phyloP scores from a whole-genome alignment of 2,329 filamentous ascomycete genomes.

The Colletotrichum karsti region DNA sequence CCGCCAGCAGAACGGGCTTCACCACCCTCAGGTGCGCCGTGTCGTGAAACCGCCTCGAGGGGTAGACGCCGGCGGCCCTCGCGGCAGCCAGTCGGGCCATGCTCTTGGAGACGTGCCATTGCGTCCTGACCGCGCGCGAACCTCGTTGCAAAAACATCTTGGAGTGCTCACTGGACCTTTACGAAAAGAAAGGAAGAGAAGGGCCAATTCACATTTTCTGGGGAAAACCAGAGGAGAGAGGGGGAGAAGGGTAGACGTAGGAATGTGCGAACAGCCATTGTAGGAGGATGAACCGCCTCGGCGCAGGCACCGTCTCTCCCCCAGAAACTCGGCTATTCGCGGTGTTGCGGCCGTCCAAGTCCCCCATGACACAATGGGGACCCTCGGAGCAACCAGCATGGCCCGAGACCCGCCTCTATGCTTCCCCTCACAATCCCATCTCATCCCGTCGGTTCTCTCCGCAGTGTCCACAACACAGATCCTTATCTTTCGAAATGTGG shows the following conservation, averaged over 20 bases:
- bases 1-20: slow-evolving; percentile 83
- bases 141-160: slow-evolving; percentile 65
- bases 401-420: slow-evolving; percentile 15
- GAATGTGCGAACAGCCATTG: slow-evolving; percentile 25
- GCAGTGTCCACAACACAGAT: slow-evolving; percentile 15
- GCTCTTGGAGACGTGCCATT: slow-evolving; percentile 57
- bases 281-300: slow-evolving; percentile 8
- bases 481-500: background rate
- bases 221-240: background rate
- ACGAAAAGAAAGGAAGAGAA: background rate
- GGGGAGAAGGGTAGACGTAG: background rate
- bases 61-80: slow-evolving; percentile 38
- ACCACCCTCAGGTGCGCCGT: slow-evolving; percentile 62
- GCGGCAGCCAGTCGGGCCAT: slow-evolving; percentile 44
- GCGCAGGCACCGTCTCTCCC: slow-evolving; percentile 7
- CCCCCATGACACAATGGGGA: slow-evolving; percentile 27
- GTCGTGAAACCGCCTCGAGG: slow-evolving; percentile 58
- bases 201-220: background rate
- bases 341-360: slow-evolving; percentile 27
- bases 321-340: slow-evolving; percentile 30
- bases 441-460: slow-evolving; percentile 9
- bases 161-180: slow-evolving; percentile 2
- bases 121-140: slow-evolving; percentile 58
- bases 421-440: background rate
- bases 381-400: slow-evolving; percentile 13